Base-by-base conservation (phyloP, 768 basidiomycete species). In the Amanita pallidorosea region DNA sequence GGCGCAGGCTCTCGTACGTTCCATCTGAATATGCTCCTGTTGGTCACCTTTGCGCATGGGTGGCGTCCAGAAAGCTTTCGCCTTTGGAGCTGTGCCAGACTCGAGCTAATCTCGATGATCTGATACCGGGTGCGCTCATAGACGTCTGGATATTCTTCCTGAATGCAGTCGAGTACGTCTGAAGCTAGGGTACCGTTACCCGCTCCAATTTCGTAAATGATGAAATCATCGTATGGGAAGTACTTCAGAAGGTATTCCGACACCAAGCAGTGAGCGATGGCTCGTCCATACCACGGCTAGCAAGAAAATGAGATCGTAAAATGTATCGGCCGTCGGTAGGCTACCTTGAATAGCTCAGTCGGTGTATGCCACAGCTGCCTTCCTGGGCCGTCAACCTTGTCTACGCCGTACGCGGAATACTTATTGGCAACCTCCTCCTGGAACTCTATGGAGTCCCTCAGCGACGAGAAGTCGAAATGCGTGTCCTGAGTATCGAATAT, bases 311-410 rank as follows among this genome's bases (percentile, higher is more conserved):
- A 44, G 45, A 57, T n/a, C 22, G 27, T 11, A 34, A 47, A 7
- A 42, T 43, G 44, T 12, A 29, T 36, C 13, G 46, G 34, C 46
- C 54, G 46, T 22, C 33, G 41, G 22, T 36, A 7, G 63, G 75
- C 46, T 60, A 94, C 96, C 80, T 94, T 92, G 74, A 99, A 97
- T 27, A 99, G 67, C 62, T 98, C 96, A 0, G 92, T 95, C 0
- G 96, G 96, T 1, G 96, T 99, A 66, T 99, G 96, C 96, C 96
- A 99, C 49, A 99, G 70, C 68, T 99, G 95, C 60, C 80, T 77
- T 5, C 92, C 89, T 18, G 84, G 83, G 8, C 85, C 86, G 34
- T 80, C 72, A 52, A 67, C 67, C 55, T 68, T 73, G 58, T 81
- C 76, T 27, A 70, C 67, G 13, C 85, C 85, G 60, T 89, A 87